These are phyloP conservation scores for Candida schatavii DNA, from an alignment of 805 yeast species.

Conservation along the genomic window DNA sequence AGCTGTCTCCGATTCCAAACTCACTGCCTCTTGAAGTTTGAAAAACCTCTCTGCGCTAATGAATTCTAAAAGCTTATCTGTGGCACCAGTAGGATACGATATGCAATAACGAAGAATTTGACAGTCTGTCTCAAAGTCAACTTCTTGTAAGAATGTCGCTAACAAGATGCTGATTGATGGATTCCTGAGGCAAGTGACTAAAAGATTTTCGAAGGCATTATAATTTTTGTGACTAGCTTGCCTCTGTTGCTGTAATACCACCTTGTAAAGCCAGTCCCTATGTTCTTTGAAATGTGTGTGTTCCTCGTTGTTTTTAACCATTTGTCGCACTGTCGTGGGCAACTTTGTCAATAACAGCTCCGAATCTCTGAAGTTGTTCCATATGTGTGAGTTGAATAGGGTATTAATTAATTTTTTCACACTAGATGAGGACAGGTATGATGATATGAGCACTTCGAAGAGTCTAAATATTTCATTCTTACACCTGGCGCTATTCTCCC, in stretches of 20 bases:
- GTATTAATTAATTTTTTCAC: conserved; percentile 16
- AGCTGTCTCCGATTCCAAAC: neutral
- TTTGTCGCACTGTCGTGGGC: neutral
- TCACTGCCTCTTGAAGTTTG: conserved; percentile 7
- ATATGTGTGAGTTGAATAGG: conserved; percentile 30
- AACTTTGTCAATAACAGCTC: conserved; percentile 4
- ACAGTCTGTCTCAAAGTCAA: conserved; percentile 5
- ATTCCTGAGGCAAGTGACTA: conserved; percentile 3
- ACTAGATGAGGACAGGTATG: neutral
- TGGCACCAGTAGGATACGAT: too few relatives aligned
- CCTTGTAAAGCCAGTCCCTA: neutral
- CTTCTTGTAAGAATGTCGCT: conserved; percentile 4
- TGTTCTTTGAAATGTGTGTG: too few relatives aligned
- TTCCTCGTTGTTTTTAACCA: too few relatives aligned
- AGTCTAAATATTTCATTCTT: neutral
- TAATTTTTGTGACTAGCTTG: too few relatives aligned
- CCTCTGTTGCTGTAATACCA: neutral
- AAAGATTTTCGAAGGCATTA: neutral
- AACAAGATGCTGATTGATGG: conserved; percentile 5
- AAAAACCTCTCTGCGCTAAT: neutral
- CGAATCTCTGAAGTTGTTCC: conserved; percentile 19
- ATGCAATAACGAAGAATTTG: too few relatives aligned
- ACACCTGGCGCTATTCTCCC: neutral
- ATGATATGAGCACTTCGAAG: conserved; percentile 2
- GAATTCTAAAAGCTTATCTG: too few relatives aligned